Base-by-base conservation (phyloP, 225 moss, liverwort and hornwort genomes). In the Sphagnum tenellum region DNA sequence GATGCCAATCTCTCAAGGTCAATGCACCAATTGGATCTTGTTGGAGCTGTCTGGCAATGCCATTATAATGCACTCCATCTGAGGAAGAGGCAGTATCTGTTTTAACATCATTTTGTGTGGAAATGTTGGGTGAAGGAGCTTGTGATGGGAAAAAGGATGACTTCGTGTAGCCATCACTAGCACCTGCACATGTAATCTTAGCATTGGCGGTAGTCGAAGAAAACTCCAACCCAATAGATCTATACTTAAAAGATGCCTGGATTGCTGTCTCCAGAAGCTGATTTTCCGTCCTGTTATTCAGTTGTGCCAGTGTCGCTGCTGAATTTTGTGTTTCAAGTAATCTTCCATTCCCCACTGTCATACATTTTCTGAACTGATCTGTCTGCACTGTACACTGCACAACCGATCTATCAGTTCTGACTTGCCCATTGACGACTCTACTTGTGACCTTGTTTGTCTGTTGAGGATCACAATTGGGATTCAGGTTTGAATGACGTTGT, bases 201-300 rank as follows among this genome's bases (percentile, higher is more conserved):
- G 60, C 69, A 46, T 49, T 76, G 9, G 69, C 12, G 5, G 71
- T 68, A 4, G 73, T 47, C 50, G 54, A 51, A 50, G 60, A 49
- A 60, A 48, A 9, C 65, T 78, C 76, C 4, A 76, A 65, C 51
- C 76, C 85, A 71, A 76, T 60, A 5, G 78, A 67, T 47, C 74
- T 76, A 64, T 81, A 85, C 8, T 67, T 45, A 67, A 69, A 85
- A 50, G 85, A 81, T 56, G 81, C 71, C 69, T 81, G 78, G 12
- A 85, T 74, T 11, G 85, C 85, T 52, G 70, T 73, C 49, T 81
- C 81, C 59, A 78, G 57, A 46, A 85, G 72, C 60, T 74, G 74
- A 65, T 85, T 73, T 63, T 78, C 81, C 14, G 72, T 76, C 72
- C 67, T 85, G 63, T 78, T 78, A 74, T 78, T 81, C 64, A 85